Base-by-base conservation (phyloP, 441 rosid genomes). In the Omphalea diandra region DNA sequence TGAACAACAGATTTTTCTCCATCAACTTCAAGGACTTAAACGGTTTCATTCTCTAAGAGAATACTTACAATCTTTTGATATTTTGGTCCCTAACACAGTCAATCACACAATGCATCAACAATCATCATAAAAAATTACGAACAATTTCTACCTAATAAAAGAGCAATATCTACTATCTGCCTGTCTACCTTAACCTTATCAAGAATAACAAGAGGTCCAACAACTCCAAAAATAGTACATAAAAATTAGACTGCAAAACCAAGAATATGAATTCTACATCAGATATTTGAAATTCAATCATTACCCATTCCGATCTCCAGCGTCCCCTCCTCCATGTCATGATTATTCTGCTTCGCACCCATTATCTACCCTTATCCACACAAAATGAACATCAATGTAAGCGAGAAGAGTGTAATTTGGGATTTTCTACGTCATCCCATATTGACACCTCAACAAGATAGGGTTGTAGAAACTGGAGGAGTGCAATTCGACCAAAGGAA, bases 11-110 rank as follows among this genome's bases (percentile, higher is more conserved):
- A 96, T 74, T 87, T 93, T 81, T 91, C 98, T 33, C 97, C 96
- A 80, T 93, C 98, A 78, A 91, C 98, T 91, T 91, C 98, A n/a
- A 93, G 80, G 67, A 93, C 98, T 80, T 93, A 94, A 73, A 97
- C 98, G 46, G 94, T 83, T 74, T 96, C 97, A 86, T 93, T 85
- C 40, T 96, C 98, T 64, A 91, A 76, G 43, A 93, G 94, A 58
- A 94, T 94, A 69, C 91, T 93, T 74, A 93, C 98, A 79, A 93
- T 93, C 83, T 93, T 97, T 76, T 93, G 94, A 83, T 84, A 93
- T 79, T 89, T 93, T 44, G 98, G 98, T 31, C 98, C 98, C 98
- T 90, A 59, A 47, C 53, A 55, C 26, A 69, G 59, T 31, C 49
- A 57, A 77, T 57, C 47, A 65, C n/a, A 53, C 2, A 74, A 69